Base-by-base conservation (phyloP, 495 filamentous ascomycete species). In the Penicillium coffeae region DNA sequence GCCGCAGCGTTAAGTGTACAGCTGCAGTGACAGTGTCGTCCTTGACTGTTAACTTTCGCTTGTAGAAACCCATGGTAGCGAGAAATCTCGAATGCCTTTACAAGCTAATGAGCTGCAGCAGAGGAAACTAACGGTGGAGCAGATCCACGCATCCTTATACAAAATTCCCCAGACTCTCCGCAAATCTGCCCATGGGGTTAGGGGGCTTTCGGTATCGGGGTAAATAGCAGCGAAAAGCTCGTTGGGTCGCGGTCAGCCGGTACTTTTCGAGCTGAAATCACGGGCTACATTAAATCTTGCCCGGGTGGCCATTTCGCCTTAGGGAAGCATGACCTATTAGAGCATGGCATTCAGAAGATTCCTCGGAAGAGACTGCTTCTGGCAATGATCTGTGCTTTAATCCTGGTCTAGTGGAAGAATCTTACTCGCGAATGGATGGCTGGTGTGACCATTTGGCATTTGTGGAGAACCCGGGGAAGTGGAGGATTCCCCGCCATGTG, bases 1-100 rank as follows among this genome's bases (percentile, higher is more conserved):
- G 50, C 33, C 47, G 49, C 21, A 56, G 30, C 3, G 52, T 60
- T 10, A 51, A 40, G 39, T 51, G 34, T 15, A 51, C 42, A 39
- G 41, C 49, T 16, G 49, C 39, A 19, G 41, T 51, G n/a, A 51
- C 34, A 14, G 49, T 27, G 32, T 34, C 22, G 42, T 51, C 49
- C 6, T 51, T 25, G 25, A 42, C 36, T 15, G 42, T 46, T 25
- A 51, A 45, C 8, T 51, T 51, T 16, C 42, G 36, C 36, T 51
- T 51, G n/a, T 46, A 51, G 8, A 45, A 13, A 15, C 21, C 42
- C 49, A 51, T 51, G 21, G 21, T 46, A 15, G 19, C 12, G 25
- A 16, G 21, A 21, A 3, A 6, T 42, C 25, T 42, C 6, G 12
- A 38, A n/a, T 22, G 35, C 6, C 16, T 15, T 19, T 15, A 16